Evolutionary conservation across 2,329 filamentous ascomycete species (phyloP), one percentile per base, ranked within the genome.

Genomic region (Colletotrichum trifolii): DNA sequence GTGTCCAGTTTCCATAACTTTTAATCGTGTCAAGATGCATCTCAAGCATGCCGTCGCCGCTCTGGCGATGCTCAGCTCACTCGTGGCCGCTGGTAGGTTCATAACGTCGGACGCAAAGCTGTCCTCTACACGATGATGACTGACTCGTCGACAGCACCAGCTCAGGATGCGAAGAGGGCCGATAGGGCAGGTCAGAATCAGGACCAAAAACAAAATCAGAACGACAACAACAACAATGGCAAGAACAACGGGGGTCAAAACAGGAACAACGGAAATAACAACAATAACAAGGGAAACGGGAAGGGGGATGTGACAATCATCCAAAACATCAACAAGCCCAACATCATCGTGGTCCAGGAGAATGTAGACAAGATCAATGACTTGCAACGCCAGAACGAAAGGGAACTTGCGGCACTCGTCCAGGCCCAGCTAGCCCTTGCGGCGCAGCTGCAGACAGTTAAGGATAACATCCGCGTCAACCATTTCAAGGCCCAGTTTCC

Each of bases 381-480:
- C 49, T 73, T 79, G 17, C 73, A 74, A 35, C 64, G 71, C 13
- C 53, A 76, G 25, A 77, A 75, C 11, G 78, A 80, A 70, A 72
- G 74, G 53, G 70, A 79, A 61, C 76, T 80, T 52, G 74, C 75
- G 13, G 73, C 74, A 40, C 73, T 78, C 11, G 69, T 79, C 6
- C 74, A 79, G 64, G 73, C 76, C 1, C 72, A 80, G 64, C 63
- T 79, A 25, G 74, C 75, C 9, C 70, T 80, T 15, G 69, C 75
- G 42, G 74, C 73, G 8, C 75, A 78, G 65, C 71, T 79, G 45
- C 74, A 79, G 66, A 74, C 73, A 25, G 76, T 80, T 71, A 79
- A 80, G 74, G 76, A 80, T 65, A 80, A 79, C 67, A 79, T 79
- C 66, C 75, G 78, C 9, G 60, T 79, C 48, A 81, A 80, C 68